A percentile compares a stretch with the other conserved stretches of the same genome.
Conservation (phyloP, 352 stramenopile species). For the Albugo laibachii region DNA sequence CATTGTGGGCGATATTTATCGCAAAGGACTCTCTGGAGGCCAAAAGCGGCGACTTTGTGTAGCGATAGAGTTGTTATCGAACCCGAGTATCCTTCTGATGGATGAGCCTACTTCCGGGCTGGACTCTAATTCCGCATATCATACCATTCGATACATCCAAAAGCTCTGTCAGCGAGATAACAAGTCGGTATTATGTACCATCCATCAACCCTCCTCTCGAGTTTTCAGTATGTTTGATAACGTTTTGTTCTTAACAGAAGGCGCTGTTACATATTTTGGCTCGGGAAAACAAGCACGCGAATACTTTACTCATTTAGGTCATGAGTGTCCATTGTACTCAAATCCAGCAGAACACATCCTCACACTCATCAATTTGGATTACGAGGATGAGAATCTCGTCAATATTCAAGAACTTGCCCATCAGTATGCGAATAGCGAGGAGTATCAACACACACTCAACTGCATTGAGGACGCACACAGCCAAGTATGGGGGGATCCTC, state of each 20-base stretch:
- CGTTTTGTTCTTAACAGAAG: slow-evolving; percentile 31
- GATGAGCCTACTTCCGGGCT: slow-evolving; percentile 54
- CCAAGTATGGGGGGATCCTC: background rate
- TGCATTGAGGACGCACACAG: slow-evolving; percentile 5
- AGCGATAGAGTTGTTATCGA: slow-evolving; percentile 51
- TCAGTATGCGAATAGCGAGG: slow-evolving; percentile 7
- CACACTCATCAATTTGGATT: slow-evolving; percentile 31
- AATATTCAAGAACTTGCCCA: slow-evolving; percentile 12
- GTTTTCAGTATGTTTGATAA: slow-evolving; percentile 45
- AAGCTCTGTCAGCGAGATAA: slow-evolving; percentile 13
- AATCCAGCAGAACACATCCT: slow-evolving; percentile 40
- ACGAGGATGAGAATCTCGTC: slow-evolving; percentile 14
- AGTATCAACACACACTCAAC: slow-evolving; percentile 4
- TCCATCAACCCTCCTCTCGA: slow-evolving; percentile 42
- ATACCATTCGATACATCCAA: slow-evolving; percentile 23
- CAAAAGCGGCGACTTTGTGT: slow-evolving; percentile 64
- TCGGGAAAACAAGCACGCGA: slow-evolving; percentile 14
- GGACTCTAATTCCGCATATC: slow-evolving; percentile 23
- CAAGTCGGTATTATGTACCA: slow-evolving; percentile 35
- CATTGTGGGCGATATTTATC: slow-evolving; percentile 53
- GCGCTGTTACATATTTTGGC: slow-evolving; percentile 66
- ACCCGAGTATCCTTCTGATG: slow-evolving; percentile 53
- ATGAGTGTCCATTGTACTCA: slow-evolving; percentile 21
- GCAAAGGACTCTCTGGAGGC: slow-evolving; percentile 50
- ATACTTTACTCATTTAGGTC: slow-evolving; percentile 15